Evolutionary conservation across 805 yeast genomes (phyloP).

Genomic region (Metahyphopichia silvanorum): DNA sequence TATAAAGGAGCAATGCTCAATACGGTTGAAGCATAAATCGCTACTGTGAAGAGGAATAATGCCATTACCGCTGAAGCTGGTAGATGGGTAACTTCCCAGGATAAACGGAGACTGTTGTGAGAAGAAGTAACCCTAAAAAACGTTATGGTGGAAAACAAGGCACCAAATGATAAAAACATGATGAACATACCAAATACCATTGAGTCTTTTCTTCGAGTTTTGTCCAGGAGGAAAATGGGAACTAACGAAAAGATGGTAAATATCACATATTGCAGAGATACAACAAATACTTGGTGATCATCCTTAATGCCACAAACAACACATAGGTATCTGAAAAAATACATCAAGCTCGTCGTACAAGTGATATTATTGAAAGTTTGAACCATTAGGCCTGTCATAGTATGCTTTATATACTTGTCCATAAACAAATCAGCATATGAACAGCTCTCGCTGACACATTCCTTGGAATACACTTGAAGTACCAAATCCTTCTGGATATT

Average conservation of each 20-base stretch:
- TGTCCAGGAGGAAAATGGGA: conserved; percentile 43
- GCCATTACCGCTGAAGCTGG: conserved; percentile 45
- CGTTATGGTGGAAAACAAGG: conserved; percentile 13
- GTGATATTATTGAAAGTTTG: conserved; percentile 46
- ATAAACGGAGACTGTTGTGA: too few relatives aligned
- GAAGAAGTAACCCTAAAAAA: conserved; percentile 14
- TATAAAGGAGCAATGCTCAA: conserved; percentile 49
- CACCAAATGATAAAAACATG: conserved; percentile 1
- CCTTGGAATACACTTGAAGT: conserved; percentile 20
- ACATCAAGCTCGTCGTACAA: conserved; percentile 42
- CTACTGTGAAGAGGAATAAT: conserved; percentile 41
- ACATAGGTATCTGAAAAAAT: conserved; percentile 44
- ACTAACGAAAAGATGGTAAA: conserved; percentile 39
- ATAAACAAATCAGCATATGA: conserved; percentile 30
- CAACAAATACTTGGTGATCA: conserved; percentile 24
- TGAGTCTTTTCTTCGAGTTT: conserved; percentile 45
- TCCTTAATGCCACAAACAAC: conserved; percentile 44
- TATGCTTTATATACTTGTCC: conserved; percentile 27
- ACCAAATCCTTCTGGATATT: too few relatives aligned
- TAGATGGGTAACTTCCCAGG: conserved; percentile 32
- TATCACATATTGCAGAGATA: conserved; percentile 36
- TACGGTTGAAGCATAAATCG: conserved; percentile 45
- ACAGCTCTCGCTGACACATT: conserved; percentile 14
- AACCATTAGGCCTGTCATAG: conserved; percentile 32
- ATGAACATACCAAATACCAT: conserved; percentile 41